These are phyloP conservation scores for Alternaria triticina DNA, from an alignment of 2,329 filamentous ascomycete species.

Conservation along the genomic window DNA sequence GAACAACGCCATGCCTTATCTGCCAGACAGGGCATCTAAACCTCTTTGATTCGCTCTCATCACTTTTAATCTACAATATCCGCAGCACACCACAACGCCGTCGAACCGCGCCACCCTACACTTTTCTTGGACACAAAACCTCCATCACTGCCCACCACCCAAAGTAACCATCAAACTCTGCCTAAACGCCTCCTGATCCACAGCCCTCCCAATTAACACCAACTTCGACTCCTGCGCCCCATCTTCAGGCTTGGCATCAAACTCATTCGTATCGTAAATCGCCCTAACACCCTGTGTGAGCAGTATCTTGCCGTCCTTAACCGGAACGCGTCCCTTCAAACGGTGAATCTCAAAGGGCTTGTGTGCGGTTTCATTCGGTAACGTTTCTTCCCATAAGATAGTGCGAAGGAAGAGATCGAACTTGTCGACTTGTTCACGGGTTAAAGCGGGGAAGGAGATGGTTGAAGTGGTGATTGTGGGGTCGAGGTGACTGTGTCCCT, in stretches of 20 bases:
- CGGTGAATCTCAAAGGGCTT: constrained; percentile 80
- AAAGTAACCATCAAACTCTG: constrained; percentile 15
- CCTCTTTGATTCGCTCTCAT: too few relatives aligned
- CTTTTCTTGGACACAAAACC: fast-evolving
- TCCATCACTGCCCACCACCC: not conserved
- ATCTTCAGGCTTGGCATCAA: not conserved
- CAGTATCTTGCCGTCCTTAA: constrained; percentile 70
- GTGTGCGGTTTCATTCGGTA: constrained; percentile 53
- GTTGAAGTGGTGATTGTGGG: constrained; percentile 85
- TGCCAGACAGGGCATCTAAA: too few relatives aligned
- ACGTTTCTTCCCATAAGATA: constrained; percentile 78
- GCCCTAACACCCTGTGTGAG: constrained; percentile 92
- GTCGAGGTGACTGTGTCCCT: constrained; percentile 91
- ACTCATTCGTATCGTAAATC: constrained; percentile 87
- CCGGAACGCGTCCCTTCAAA: constrained; percentile 77
- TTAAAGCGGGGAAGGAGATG: constrained; percentile 69
- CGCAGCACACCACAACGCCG: not conserved
- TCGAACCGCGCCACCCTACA: not conserved
- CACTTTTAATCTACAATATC: not conserved
- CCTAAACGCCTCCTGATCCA: constrained; percentile 28
- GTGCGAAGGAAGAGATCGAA: constrained; percentile 84
- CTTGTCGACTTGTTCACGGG: constrained; percentile 61
- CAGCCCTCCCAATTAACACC: constrained; percentile 41
- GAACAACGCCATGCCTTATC: not conserved
- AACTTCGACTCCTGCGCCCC: constrained; percentile 29